A percentile compares a stretch with the other conserved stretches of the same genome.
These are phyloP conservation scores for Colletotrichum coccodes DNA, from an alignment of 2,329 filamentous ascomycete species.

Conservation along the genomic window DNA sequence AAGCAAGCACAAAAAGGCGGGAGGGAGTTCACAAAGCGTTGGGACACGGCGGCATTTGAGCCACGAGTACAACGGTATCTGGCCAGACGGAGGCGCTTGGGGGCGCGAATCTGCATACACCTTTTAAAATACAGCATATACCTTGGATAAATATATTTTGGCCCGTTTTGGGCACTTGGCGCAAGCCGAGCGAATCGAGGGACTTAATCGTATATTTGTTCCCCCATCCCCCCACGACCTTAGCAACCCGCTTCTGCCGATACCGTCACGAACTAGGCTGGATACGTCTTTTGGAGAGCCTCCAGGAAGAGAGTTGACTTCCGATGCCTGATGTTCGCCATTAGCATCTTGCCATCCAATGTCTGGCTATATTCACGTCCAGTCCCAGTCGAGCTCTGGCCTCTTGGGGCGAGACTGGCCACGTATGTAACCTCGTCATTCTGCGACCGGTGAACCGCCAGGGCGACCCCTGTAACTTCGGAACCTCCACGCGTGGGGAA, in stretches of 20 bases:
- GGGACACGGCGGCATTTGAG: conserved; percentile 2
- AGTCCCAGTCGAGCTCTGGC: neutral
- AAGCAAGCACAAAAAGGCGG: neutral
- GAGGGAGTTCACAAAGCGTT: neutral
- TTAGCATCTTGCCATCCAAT: neutral
- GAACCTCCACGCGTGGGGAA: neutral
- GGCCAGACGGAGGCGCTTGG: conserved; percentile 30
- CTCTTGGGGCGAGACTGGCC: neutral
- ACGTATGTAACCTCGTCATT: neutral
- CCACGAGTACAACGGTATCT: conserved; percentile 30
- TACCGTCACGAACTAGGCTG: neutral
- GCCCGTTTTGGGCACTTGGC: conserved; percentile 10
- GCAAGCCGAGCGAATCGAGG: conserved; percentile 20
- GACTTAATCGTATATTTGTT: neutral
- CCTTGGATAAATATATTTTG: conserved; percentile 23
- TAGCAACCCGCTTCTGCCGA: neutral
- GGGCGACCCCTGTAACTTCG: conserved; percentile 6
- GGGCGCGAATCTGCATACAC: conserved; percentile 23
- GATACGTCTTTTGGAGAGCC: neutral
- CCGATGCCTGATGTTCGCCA: neutral
- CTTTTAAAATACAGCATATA: conserved; percentile 29
- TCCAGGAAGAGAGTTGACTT: neutral
- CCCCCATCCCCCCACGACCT: neutral
- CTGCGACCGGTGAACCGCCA: neutral
- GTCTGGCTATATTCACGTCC: neutral